Evolutionary conservation across 225 moss, liverwort and hornwort species (phyloP).

Genomic region (Sphagnum contortum): DNA sequence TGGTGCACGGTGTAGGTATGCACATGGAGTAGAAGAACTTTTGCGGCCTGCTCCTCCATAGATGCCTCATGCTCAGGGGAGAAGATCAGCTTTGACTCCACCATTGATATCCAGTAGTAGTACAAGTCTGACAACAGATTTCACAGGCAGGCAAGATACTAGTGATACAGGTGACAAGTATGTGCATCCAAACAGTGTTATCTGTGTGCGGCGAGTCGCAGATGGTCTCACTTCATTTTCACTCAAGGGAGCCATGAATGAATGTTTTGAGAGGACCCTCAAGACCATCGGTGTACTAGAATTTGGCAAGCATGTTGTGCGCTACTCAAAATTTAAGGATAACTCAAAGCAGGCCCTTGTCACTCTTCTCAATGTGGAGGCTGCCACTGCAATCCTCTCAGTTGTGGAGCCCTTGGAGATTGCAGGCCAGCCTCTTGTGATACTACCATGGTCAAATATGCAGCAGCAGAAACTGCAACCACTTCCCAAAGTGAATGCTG

Average conservation of each 20-base stretch:
- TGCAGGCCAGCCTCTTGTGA: neutral
- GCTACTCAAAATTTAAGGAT: neutral
- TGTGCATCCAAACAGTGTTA: conserved; percentile 2
- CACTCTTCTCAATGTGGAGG: neutral
- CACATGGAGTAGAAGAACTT: conserved; percentile 4
- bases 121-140: too few species aligned
- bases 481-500: neutral
- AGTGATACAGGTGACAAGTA: neutral
- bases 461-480: neutral
- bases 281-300: conserved; percentile 1
- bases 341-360: conserved; percentile 3
- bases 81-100: too few species aligned
- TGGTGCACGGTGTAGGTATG: neutral
- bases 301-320: neutral
- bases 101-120: too few species aligned
- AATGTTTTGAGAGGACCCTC: conserved; percentile 6
- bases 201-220: neutral
- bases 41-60: neutral
- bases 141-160: too few species aligned
- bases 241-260: conserved; percentile 7
- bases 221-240: neutral
- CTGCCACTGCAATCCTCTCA: conserved; percentile 3
- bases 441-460: conserved; percentile 1
- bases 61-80: neutral
- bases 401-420: neutral